phyloP scores from a whole-genome alignment of 192 early-diverging fungal genomes.

The Kickxella alabastrina region DNA sequence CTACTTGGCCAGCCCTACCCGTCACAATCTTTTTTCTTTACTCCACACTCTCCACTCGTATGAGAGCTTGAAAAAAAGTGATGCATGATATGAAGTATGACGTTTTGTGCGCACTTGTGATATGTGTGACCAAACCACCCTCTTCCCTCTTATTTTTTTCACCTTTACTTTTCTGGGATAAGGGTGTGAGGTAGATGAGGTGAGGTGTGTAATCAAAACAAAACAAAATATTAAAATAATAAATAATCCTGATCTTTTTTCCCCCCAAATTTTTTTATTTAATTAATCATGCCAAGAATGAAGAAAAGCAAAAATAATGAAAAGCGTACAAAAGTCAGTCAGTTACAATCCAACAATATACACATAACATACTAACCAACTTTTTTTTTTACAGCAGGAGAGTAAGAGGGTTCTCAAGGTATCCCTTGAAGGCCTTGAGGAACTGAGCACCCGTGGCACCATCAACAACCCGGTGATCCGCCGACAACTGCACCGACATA shows the following conservation, averaged over 20 bases:
- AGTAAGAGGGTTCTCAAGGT: slow-evolving; percentile 92
- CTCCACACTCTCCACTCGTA: too few species aligned
- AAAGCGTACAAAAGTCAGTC: not conserved
- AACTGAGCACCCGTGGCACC: slow-evolving; percentile 90
- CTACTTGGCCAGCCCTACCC: too few species aligned
- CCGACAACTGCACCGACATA: slow-evolving; percentile 83
- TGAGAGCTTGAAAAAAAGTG: too few species aligned
- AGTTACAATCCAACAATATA: too few species aligned
- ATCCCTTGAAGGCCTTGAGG: slow-evolving; percentile 81
- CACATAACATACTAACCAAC: too few species aligned
- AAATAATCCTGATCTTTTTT: slow-evolving; percentile 1
- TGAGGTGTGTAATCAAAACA: too few species aligned
- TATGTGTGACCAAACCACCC: too few species aligned
- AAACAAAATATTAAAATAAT: not conserved
- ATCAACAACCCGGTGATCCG: slow-evolving; percentile 94
- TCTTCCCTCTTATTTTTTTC: too few species aligned
- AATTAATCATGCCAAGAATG: not conserved
- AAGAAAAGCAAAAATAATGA: not conserved
- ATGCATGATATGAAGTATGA: not conserved
- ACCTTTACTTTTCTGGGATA: too few species aligned
- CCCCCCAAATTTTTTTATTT: not conserved
- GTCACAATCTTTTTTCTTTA: not conserved
- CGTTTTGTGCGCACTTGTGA: too few species aligned
- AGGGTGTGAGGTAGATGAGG: too few species aligned
- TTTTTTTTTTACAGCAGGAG: slow-evolving; percentile 73